A percentile compares a stretch with the other conserved stretches of the same genome.
These are phyloP conservation scores for Chlorella vulgaris DNA, from an alignment of 139 green algal species.

Conservation along the genomic window DNA sequence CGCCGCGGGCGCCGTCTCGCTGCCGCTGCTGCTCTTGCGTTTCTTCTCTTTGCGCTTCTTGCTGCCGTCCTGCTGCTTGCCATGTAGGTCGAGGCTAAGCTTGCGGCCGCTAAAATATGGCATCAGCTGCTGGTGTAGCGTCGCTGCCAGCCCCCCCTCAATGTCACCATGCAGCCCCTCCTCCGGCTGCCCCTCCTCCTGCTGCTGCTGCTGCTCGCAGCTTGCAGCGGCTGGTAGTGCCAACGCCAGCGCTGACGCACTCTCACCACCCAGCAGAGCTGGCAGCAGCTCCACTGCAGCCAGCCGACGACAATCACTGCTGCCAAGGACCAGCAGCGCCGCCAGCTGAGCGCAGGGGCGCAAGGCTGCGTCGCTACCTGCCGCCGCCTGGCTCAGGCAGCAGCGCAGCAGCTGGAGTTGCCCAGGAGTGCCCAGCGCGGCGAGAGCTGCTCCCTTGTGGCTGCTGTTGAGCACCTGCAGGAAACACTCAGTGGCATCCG, in stretches of 20 bases:
- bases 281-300: background rate
- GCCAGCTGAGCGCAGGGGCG: background rate
- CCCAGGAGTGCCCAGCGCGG: background rate
- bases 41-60: constrained; percentile 6
- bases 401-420: constrained; percentile 5
- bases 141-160: background rate
- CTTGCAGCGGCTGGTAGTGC: background rate
- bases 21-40: background rate
- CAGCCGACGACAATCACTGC: background rate
- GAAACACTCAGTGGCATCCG: background rate
- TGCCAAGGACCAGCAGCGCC: background rate
- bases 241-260: background rate
- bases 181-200: background rate
- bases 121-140: no score
- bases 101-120: no score
- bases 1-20: background rate
- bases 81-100: no score
- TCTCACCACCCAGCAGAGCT: background rate
- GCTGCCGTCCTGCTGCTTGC: no score
- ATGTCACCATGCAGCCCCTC: background rate
- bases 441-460: background rate
- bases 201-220: constrained; percentile 22
- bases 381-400: background rate
- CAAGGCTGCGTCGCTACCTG: background rate
- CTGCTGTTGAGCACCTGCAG: background rate